Evolutionary conservation across 169 alveolate genomes (phyloP).

Genomic region (Babesia caballi): DNA sequence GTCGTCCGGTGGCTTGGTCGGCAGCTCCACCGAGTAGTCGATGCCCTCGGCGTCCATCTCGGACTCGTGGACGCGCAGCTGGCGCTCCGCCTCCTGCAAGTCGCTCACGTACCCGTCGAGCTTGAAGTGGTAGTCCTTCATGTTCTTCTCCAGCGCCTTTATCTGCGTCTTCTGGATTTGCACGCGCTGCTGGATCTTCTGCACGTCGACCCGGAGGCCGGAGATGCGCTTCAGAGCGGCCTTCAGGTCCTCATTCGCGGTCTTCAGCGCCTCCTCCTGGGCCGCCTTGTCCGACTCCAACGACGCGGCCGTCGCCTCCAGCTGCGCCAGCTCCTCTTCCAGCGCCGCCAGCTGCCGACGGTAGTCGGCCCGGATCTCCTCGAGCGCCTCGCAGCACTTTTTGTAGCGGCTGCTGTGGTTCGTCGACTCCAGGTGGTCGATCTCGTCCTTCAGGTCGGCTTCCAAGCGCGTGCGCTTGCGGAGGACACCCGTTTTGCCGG

Average conservation of each 20-base stretch:
- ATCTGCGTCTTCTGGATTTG: conserved; percentile 31
- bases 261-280: conserved; percentile 8
- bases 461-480: conserved; percentile 46
- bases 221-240: conserved; percentile 7
- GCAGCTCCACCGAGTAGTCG: conserved; percentile 32
- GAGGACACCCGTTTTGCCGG: conserved; percentile 27
- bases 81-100: conserved; percentile 8
- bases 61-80: conserved; percentile 12
- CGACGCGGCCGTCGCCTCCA: conserved; percentile 15
- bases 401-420: conserved; percentile 3
- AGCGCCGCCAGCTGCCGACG: conserved; percentile 23
- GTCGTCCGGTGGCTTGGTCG: conserved; percentile 50
- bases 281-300: conserved; percentile 13
- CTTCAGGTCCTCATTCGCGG: conserved; percentile 22
- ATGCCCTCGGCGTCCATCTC: conserved; percentile 52
- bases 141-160: conserved; percentile 28
- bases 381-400: conserved; percentile 10
- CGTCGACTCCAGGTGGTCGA: neutral
- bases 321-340: neutral
- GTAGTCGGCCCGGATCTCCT: conserved; percentile 7
- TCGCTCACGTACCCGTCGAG: conserved; percentile 34
- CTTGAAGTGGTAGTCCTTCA: conserved; percentile 15
- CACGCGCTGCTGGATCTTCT: conserved; percentile 29
- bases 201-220: conserved; percentile 5
- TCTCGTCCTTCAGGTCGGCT: conserved; percentile 43